Conservation (phyloP, 1,284 basidiomycete species). For the Trichosporon sp. region DNA sequence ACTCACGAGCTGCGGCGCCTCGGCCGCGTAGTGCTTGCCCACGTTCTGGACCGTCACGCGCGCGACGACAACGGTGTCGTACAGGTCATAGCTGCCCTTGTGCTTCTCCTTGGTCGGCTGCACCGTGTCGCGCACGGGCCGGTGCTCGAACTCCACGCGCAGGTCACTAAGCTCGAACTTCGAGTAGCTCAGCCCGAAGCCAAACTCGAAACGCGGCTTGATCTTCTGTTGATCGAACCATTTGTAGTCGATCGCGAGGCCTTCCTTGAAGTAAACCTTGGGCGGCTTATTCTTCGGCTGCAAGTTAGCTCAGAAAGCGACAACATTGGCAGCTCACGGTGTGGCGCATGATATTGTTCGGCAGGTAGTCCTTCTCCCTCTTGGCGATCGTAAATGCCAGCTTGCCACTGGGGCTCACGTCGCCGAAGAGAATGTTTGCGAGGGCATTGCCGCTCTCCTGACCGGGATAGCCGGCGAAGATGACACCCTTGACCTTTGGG, state of each 20-base stretch:
- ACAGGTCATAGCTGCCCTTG: constrained; percentile 35
- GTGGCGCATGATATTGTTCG: constrained; percentile 40
- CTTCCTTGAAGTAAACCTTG: constrained; percentile 42
- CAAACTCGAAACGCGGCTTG: constrained; percentile 50
- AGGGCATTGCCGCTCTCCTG: constrained; percentile 60
- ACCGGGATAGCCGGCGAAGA: constrained; percentile 73
- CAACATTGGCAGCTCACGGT: constrained; percentile 26
- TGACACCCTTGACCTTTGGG: constrained; percentile 58
- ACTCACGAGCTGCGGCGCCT: constrained; percentile 50
- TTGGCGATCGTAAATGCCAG: constrained; percentile 52
- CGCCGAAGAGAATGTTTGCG: constrained; percentile 70
- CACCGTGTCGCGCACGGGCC: constrained; percentile 33
- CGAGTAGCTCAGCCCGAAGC: constrained; percentile 51
- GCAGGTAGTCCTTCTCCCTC: constrained; percentile 46
- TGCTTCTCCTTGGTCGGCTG: constrained; percentile 48
- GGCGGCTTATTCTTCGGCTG: constrained; percentile 19
- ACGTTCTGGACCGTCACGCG: constrained; percentile 48
- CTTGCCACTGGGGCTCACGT: constrained; percentile 66
- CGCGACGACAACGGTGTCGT: constrained; percentile 43
- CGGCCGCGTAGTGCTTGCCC: constrained; percentile 44
- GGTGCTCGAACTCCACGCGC: constrained; percentile 22
- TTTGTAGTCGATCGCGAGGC: constrained; percentile 49
- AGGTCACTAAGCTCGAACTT: constrained; percentile 44
- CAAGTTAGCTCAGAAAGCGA: constrained; percentile 10
- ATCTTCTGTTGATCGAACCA: constrained; percentile 50